Base-by-base conservation (phyloP, 2,329 filamentous ascomycete genomes). In the Fusarium sp. region DNA sequence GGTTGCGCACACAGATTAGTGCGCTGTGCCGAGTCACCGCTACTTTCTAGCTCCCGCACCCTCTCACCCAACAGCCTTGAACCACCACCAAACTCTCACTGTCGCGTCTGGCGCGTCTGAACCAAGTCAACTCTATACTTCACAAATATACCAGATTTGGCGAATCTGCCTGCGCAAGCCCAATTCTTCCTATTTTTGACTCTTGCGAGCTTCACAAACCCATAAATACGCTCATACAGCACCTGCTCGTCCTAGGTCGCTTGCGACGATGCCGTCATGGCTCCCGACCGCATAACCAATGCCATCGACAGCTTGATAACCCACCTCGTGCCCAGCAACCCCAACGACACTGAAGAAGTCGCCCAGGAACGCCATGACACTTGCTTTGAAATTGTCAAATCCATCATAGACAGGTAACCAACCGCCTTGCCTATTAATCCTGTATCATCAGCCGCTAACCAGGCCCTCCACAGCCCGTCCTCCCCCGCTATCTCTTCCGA, bases 221-320 rank as follows among this genome's bases (percentile, higher is more conserved):
- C 33, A 42, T 18, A 9, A 10, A 13, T 42, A 33, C 35, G 52
- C 31, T 14, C 40, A 38, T 22, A 40, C 20, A 42, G 31, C 36
- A 38, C 52, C 42, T 56, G 27, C 25, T 45, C 58, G 56, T 63
- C 66, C 45, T 57, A 60, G 45, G 47, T 71, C 59, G 35, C 69
- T 70, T 67, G 83, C 81, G 78, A 87, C 82, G 75, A 88, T 88
- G 86, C 86, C 81, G 83, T 84, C 80, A 90, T 90, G 87, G 86
- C 88, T 78, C 86, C 88, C 78, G 87, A 90, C 79, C 93, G 94
- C 85, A 90, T 97, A 84, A 91, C 92, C 81, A 91, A 91, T 82
- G 94, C 94, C 81, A 91, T 97, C 81, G 91, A 94, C 81, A 92
- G 93, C 83, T 88, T 97, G 80, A 91, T 97, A 80, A 87, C 91